These are phyloP conservation scores for Trichoderma simmonsii DNA, from an alignment of 2,329 filamentous ascomycete genomes.

Conservation along the genomic window DNA sequence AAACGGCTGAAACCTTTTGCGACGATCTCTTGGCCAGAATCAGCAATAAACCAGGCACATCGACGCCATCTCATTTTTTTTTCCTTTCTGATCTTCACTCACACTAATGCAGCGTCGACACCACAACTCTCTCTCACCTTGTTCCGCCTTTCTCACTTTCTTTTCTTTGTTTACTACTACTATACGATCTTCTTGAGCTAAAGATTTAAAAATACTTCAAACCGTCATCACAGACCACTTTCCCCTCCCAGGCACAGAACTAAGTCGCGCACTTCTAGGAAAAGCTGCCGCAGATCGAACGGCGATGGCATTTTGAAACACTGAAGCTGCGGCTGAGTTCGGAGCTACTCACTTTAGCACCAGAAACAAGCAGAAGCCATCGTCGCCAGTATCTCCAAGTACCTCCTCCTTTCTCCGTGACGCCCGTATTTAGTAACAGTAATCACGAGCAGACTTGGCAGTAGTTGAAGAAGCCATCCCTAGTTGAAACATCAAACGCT, in stretches of 20 bases:
- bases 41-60: not conserved
- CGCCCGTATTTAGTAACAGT: not conserved
- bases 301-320: not conserved
- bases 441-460: not conserved
- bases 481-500: not conserved
- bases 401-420: not conserved
- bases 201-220: not conserved
- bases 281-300: not conserved
- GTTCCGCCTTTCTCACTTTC: not conserved
- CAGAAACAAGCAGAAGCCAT: not conserved
- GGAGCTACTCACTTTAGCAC: not conserved
- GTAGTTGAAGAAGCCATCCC: too few species aligned
- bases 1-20: not conserved
- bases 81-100: not conserved
- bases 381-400: not conserved
- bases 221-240: not conserved
- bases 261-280: not conserved
- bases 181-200: not conserved
- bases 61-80: not conserved
- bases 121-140: not conserved
- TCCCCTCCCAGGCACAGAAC: not conserved
- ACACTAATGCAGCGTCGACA: not conserved
- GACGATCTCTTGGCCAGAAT: not conserved
- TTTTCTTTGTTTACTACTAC: not conserved
- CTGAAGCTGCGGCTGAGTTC: slow-evolving; percentile 6